Conservation (phyloP, 164 flowering plant genomes). For the Saururus chinensis region DNA sequence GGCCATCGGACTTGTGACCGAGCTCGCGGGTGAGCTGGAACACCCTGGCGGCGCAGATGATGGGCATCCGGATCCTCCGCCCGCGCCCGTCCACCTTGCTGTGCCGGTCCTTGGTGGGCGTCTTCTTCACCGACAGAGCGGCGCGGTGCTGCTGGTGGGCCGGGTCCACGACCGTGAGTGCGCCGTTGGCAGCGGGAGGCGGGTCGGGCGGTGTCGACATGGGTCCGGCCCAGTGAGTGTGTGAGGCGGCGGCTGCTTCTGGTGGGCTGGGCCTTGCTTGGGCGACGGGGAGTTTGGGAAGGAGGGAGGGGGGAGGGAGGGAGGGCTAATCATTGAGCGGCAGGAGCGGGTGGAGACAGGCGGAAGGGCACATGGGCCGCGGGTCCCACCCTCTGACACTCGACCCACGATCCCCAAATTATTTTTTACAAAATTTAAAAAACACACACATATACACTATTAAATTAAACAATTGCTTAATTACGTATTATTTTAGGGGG, state of each 20-base stretch:
- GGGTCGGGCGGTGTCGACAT: conserved; percentile 19
- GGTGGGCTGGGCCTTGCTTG: conserved; percentile 17
- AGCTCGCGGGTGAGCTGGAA: conserved; percentile 80
- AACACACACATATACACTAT: no score
- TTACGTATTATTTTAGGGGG: no score
- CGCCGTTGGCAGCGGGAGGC: conserved; percentile 27
- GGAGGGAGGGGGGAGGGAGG: conserved; percentile 5
- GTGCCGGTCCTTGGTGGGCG: conserved; percentile 85
- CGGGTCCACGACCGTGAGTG: conserved; percentile 23
- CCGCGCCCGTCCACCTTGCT: conserved; percentile 91
- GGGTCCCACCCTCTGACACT: conserved; percentile 27
- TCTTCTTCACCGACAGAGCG: conserved; percentile 47
- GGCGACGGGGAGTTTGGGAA: conserved; percentile 11
- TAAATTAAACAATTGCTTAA: no score
- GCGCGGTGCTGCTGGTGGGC: conserved; percentile 24
- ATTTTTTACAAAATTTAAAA: no score
- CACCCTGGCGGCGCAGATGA: conserved; percentile 79
- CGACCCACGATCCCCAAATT: neutral
- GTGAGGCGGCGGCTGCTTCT: conserved; percentile 16
- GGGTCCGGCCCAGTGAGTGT: neutral
- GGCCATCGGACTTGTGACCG: conserved; percentile 88
- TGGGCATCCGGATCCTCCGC: conserved; percentile 82
- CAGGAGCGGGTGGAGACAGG: conserved; percentile 94
- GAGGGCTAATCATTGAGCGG: conserved; percentile 68
- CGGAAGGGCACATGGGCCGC: conserved; percentile 71